Base-by-base conservation (phyloP, 2,329 filamentous ascomycete genomes). In the Emergomyces africanus region DNA sequence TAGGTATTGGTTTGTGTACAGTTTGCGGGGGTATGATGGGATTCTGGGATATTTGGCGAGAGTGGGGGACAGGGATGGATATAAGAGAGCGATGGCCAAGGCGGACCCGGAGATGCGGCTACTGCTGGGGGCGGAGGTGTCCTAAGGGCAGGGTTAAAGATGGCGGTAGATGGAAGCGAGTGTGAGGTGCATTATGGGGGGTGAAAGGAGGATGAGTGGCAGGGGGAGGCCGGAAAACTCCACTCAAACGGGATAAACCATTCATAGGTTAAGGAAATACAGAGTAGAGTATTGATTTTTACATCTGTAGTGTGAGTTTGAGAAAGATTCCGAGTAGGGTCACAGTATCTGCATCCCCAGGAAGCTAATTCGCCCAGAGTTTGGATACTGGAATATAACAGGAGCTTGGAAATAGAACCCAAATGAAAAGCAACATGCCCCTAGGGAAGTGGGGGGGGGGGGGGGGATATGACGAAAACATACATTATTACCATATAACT, bases 31-130 rank as follows among this genome's bases (percentile, higher is more conserved):
- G 0, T 79, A 79, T 62, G 63, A 67, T 1, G 72, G 74, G 53
- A 72, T 83, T 5, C 54, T 82, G 37, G 64, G 61, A 0, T 84
- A 79, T 61, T 65, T 83, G 35, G 59, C 72, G 64, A 70, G 79
- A 3, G 66, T 81, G 10, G 70, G 71, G 0, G 61, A 67, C 58
- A 70, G 81, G 33, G 73, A 76, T 25, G 78, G 70, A 0, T 83
- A 81, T 62, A 69, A 68, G 64, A 70, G 65, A 51, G 78, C 80
- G 0, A 78, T 79, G 73, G 65, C 65, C 44, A 82, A 78, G 69
- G 72, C 71, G 0, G 81, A 83, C 63, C 75, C 78, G 0, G 77
- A 68, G 0, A 66, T 81, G 68, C 69, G 76, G 28, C 61, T 69
- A 35, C 60, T 65, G 41, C 71, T 66, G 65, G 70, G 9, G 18